A percentile compares a stretch with the other conserved stretches of the same genome.
phyloP scores from a whole-genome alignment of 257 asterid genomes.

The Scutellaria galericulata region DNA sequence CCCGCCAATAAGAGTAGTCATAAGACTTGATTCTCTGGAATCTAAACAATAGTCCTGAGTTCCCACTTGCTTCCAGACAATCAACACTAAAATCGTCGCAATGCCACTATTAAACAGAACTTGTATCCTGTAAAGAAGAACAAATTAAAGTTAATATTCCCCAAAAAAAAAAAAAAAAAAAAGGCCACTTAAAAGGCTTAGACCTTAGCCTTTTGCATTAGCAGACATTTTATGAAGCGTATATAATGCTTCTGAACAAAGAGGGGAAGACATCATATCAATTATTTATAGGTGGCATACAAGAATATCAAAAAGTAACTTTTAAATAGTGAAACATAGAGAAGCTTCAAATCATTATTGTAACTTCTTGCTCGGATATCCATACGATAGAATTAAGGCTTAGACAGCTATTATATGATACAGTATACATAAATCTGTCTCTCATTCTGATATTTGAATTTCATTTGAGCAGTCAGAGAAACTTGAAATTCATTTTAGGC shows the following conservation, averaged over 20 bases:
- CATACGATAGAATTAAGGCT: constrained; percentile 7
- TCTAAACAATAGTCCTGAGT: constrained; percentile 74
- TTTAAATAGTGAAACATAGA: constrained; percentile 15
- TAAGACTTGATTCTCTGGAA: constrained; percentile 68
- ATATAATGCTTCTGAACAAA: constrained; percentile 1
- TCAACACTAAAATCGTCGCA: constrained; percentile 63
- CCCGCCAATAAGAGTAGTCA: constrained; percentile 73
- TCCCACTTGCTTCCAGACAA: constrained; percentile 67
- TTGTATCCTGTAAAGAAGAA: constrained; percentile 71
- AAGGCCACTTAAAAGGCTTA: background rate
- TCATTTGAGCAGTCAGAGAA: background rate
- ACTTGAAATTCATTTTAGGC: constrained; percentile 1
- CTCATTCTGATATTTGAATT: constrained; percentile 4
- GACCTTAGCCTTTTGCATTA: background rate
- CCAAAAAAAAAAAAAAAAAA: background rate
- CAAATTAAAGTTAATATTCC: constrained; percentile 2
- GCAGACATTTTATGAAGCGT: constrained; percentile 10
- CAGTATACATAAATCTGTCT: background rate
- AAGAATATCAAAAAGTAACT: background rate
- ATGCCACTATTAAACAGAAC: constrained; percentile 85
- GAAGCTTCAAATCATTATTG: constrained; percentile 9
- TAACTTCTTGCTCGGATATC: constrained; percentile 3
- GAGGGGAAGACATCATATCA: background rate
- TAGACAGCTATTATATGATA: background rate
- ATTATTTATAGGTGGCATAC: background rate